A percentile compares a stretch with the other conserved stretches of the same genome.
Evolutionary conservation across 345 rosid genomes (phyloP).

Genomic region (Garcia nutans): DNA sequence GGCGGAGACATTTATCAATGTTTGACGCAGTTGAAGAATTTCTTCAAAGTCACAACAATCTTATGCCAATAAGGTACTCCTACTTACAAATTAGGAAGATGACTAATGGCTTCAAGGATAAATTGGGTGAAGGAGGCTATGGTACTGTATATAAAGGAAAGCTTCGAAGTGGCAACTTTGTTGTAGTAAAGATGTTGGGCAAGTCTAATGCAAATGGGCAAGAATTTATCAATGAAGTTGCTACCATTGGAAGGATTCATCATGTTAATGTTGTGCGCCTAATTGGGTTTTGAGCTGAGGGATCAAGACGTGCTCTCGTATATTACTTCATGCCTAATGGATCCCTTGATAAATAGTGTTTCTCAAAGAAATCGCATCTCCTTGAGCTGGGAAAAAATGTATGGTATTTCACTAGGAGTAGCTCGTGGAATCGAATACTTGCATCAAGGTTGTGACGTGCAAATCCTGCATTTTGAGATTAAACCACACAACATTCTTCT

Average conservation of each 20-base stretch:
- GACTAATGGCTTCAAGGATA: constrained; percentile 14
- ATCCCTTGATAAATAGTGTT: not conserved
- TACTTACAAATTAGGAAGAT: constrained; percentile 10
- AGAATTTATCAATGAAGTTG: constrained; percentile 21
- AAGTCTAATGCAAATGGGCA: constrained; percentile 9
- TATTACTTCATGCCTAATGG: constrained; percentile 16
- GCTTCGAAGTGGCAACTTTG: not conserved
- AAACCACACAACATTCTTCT: not conserved
- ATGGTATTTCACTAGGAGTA: constrained; percentile 3
- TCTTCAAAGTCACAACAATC: constrained; percentile 7
- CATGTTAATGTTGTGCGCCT: not conserved
- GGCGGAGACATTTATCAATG: constrained; percentile 16
- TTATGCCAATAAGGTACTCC: constrained; percentile 15
- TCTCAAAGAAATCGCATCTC: not conserved
- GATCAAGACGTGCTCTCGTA: constrained; percentile 4
- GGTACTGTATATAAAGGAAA: constrained; percentile 6
- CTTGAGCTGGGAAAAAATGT: constrained; percentile 13
- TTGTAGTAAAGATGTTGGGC: not conserved
- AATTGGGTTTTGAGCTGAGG: constrained; percentile 10
- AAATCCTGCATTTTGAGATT: constrained; percentile 9
- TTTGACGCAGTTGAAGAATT: constrained; percentile 15
- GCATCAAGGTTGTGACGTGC: constrained; percentile 8
- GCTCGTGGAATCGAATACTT: constrained; percentile 17
- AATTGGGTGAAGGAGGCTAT: constrained; percentile 8
- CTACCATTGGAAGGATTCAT: constrained; percentile 16